Evolutionary conservation across 2,329 filamentous ascomycete genomes (phyloP).

Genomic region (Alternaria ventricosa): DNA sequence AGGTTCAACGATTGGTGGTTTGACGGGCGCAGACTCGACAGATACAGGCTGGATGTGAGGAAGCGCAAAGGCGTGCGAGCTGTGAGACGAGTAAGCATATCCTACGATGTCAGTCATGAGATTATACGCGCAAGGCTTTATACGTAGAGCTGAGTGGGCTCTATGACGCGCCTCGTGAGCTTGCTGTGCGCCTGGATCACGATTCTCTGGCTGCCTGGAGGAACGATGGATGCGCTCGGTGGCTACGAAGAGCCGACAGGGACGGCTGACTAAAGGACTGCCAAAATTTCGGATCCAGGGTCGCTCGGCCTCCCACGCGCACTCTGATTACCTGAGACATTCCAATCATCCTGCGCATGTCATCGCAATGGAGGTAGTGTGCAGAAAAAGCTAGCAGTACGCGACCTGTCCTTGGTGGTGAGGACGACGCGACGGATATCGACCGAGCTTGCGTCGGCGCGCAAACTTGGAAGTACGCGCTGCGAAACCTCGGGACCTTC

Average conservation of each 20-base stretch:
- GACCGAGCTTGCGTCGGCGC: neutral
- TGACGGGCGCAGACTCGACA: neutral
- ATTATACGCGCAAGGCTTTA: neutral
- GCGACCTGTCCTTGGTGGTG: neutral
- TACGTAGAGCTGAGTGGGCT: neutral
- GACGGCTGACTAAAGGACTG: neutral
- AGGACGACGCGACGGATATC: neutral
- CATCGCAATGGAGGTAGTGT: neutral
- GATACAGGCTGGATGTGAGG: slow-evolving; percentile 5
- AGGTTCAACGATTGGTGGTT: neutral
- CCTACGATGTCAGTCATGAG: neutral
- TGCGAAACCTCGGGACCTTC: neutral
- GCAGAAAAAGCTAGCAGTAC: neutral
- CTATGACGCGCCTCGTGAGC: neutral
- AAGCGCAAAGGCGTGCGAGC: slow-evolving; percentile 8
- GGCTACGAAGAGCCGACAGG: neutral
- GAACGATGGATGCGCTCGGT: neutral
- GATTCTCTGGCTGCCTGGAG: neutral
- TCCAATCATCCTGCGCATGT: neutral
- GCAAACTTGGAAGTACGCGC: neutral
- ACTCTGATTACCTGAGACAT: no score
- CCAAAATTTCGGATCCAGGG: neutral
- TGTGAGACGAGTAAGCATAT: slow-evolving; percentile 12
- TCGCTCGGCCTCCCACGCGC: neutral
- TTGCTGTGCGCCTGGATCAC: neutral